These are phyloP conservation scores for Quercus ilex DNA, from an alignment of 306 rosid genomes.

Conservation along the genomic window DNA sequence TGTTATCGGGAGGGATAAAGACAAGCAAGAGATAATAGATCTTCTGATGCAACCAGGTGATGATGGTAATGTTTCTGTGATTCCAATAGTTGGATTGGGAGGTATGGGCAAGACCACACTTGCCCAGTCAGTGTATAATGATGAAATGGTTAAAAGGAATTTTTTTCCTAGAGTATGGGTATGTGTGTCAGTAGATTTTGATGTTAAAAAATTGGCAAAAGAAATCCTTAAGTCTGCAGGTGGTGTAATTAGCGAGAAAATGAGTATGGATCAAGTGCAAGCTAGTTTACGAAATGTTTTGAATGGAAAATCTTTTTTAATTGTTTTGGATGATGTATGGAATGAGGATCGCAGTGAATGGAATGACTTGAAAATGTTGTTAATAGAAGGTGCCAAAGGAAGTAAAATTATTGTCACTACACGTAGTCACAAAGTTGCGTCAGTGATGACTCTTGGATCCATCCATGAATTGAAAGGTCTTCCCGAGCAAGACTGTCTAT, in stretches of 20 bases:
- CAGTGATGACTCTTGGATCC: slow-evolving; percentile 1
- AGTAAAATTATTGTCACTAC: slow-evolving; percentile 40
- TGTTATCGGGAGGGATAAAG: slow-evolving; percentile 32
- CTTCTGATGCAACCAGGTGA: not conserved
- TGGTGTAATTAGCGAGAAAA: not conserved
- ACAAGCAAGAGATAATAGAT: slow-evolving; percentile 5
- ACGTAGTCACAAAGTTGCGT: slow-evolving; percentile 19
- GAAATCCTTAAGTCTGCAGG: not conserved
- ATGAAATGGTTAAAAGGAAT: not conserved
- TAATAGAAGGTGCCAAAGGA: slow-evolving; percentile 17
- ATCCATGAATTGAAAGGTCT: slow-evolving; percentile 13
- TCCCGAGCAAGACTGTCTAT: slow-evolving; percentile 33
- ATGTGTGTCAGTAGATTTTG: slow-evolving; percentile 8
- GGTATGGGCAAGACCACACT: slow-evolving; percentile 33
- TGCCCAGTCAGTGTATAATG: slow-evolving; percentile 25
- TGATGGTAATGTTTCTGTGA: not conserved
- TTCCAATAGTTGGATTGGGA: slow-evolving; percentile 24
- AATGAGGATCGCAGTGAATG: slow-evolving; percentile 29
- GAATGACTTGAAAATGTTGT: not conserved
- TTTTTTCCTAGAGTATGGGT: slow-evolving; percentile 23
- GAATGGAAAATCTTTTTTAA: slow-evolving; percentile 3
- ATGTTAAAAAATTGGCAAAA: not conserved
- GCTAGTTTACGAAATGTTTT: not conserved
- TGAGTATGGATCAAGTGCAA: not conserved
- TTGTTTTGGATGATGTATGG: slow-evolving; percentile 50